phyloP scores from a whole-genome alignment of 257 asterid species.

The Ilex aquifolium region DNA sequence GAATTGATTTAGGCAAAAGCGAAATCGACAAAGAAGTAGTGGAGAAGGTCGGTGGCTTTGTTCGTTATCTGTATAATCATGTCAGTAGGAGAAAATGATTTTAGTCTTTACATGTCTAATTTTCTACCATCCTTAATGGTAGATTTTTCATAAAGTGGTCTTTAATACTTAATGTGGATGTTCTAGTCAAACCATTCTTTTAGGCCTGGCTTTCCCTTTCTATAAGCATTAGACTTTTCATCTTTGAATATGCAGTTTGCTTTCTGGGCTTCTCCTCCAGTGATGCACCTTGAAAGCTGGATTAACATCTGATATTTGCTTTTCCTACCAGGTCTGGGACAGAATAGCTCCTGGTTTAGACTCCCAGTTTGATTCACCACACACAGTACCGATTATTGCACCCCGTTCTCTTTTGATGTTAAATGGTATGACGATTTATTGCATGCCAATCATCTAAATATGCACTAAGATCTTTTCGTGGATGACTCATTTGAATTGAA shows the following conservation, averaged over 20 bases:
- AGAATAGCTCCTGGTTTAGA: conserved; percentile 86
- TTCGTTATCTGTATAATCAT: not conserved
- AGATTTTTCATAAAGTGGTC: not conserved
- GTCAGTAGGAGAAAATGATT: too few relatives aligned
- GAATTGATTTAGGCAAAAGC: conserved; percentile 55
- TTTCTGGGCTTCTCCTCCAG: too few relatives aligned
- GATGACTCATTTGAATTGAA: conserved; percentile 2
- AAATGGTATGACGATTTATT: conserved; percentile 42
- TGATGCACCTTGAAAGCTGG: too few relatives aligned
- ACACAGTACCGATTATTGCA: conserved; percentile 56
- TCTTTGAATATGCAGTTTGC: not conserved
- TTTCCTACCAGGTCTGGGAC: conserved; percentile 71
- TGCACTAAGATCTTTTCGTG: not conserved
- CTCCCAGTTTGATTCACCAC: conserved; percentile 67
- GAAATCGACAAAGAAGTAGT: conserved; percentile 71
- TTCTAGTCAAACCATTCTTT: not conserved
- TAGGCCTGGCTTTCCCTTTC: too few relatives aligned
- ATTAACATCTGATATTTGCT: not conserved
- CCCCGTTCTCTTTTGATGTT: conserved; percentile 82
- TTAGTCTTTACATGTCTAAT: not conserved
- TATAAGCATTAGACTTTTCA: not conserved
- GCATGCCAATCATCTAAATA: conserved; percentile 1
- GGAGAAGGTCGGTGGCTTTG: conserved; percentile 50
- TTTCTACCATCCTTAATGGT: not conserved
- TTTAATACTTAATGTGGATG: not conserved